Evolutionary conservation across 257 asterid genomes (phyloP).

Genomic region (Rhazya stricta): DNA sequence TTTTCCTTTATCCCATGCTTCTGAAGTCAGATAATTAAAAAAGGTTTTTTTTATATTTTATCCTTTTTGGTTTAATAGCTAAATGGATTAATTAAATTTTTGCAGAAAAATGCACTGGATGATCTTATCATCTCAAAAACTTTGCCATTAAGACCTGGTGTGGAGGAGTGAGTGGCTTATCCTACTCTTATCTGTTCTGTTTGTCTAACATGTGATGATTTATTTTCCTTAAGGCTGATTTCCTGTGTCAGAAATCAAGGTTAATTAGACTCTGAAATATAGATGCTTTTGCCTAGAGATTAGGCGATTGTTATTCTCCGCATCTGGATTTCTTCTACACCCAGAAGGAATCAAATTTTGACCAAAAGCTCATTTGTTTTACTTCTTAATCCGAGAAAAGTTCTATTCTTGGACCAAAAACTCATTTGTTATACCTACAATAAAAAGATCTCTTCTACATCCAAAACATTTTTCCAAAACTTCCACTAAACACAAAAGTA

Average conservation of each 20-base stretch:
- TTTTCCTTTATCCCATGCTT: background rate
- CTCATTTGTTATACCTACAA: too few species aligned
- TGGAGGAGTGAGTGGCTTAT: conserved; percentile 61
- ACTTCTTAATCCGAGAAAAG: too few species aligned
- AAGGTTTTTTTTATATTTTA: background rate
- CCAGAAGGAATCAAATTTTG: too few species aligned
- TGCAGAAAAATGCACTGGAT: conserved; percentile 85
- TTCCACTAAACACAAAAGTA: too few species aligned
- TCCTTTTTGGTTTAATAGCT: conserved; percentile 13
- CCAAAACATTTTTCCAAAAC: too few species aligned
- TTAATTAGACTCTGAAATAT: background rate
- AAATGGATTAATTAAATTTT: conserved; percentile 26
- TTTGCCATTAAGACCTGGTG: conserved; percentile 77
- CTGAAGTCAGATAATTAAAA: background rate
- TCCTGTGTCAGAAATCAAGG: conserved; percentile 1
- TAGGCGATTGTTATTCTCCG: conserved; percentile 5
- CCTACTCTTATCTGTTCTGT: conserved; percentile 11
- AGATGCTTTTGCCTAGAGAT: background rate
- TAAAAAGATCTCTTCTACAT: too few species aligned
- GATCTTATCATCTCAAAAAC: conserved; percentile 70
- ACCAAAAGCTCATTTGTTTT: too few species aligned
- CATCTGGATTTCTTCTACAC: too few species aligned
- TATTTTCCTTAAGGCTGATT: conserved; percentile 8
- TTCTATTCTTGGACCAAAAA: too few species aligned
- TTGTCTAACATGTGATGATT: conserved; percentile 6